Evolutionary conservation across 805 yeast species (phyloP).

Genomic region (Lachancea kluyveri): DNA sequence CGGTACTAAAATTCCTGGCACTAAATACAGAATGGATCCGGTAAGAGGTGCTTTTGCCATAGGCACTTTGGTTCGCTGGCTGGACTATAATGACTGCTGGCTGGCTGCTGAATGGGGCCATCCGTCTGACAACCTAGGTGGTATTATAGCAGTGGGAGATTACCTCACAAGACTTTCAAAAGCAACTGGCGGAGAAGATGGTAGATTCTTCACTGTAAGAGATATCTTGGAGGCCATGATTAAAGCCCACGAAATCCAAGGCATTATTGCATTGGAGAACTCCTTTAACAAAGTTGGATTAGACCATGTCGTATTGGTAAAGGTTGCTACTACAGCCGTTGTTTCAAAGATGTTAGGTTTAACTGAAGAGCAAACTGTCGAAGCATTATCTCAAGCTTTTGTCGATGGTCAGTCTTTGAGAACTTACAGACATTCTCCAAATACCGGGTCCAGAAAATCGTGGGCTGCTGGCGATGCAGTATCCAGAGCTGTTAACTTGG

Average conservation of each 20-base stretch:
- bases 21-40: conserved; percentile 45
- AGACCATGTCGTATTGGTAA: conserved; percentile 54
- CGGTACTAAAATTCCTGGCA: conserved; percentile 52
- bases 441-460: conserved; percentile 56
- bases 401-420: conserved; percentile 55
- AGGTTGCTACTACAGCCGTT: conserved; percentile 56
- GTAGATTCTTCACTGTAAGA: conserved; percentile 38
- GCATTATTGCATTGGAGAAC: conserved; percentile 51
- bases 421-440: conserved; percentile 60
- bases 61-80: conserved; percentile 54
- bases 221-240: conserved; percentile 53
- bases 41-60: conserved; percentile 52
- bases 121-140: conserved; percentile 57
- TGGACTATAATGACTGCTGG: conserved; percentile 61
- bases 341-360: conserved; percentile 50
- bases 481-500: conserved; percentile 52
- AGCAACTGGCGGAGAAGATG: conserved; percentile 34
- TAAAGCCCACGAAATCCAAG: conserved; percentile 61
- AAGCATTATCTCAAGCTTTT: conserved; percentile 53
- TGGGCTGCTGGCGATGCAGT: conserved; percentile 68
- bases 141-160: conserved; percentile 54
- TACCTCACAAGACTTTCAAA: conserved; percentile 42
- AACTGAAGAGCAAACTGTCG: conserved; percentile 43
- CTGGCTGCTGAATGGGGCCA: conserved; percentile 69
- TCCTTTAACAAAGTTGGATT: conserved; percentile 54